A percentile compares a stretch with the other conserved stretches of the same genome.
These are phyloP conservation scores for Adansonia rubrostipa DNA, from an alignment of 441 rosid genomes.

Conservation along the genomic window DNA sequence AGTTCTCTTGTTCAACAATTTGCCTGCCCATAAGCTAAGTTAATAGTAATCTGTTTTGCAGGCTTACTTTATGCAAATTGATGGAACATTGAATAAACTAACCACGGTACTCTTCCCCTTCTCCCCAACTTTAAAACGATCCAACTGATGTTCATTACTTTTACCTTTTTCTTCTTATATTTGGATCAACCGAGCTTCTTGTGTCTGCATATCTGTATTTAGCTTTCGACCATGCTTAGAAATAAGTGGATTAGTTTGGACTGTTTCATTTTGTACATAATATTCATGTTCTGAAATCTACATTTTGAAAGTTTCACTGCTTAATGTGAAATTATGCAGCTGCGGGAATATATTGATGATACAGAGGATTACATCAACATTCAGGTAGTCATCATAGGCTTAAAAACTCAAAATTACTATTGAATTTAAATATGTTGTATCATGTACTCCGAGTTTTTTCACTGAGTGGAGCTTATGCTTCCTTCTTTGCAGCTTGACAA, in stretches of 20 bases:
- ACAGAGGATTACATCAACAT: slow-evolving; percentile 98
- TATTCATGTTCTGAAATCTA: not conserved
- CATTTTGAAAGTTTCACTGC: slow-evolving; percentile 14
- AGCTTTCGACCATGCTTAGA: not conserved
- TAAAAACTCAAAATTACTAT: not conserved
- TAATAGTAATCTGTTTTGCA: slow-evolving; percentile 40
- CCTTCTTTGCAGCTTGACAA: slow-evolving; percentile 79
- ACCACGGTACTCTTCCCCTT: slow-evolving; percentile 53
- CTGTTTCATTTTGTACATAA: not conserved
- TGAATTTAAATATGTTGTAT: not conserved
- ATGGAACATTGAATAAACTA: slow-evolving; percentile 85
- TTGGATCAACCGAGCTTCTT: not conserved
- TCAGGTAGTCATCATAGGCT: slow-evolving; percentile 55
- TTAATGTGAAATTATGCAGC: slow-evolving; percentile 51
- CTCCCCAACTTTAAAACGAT: not conserved
- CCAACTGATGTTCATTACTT: not conserved
- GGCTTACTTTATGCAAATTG: slow-evolving; percentile 98
- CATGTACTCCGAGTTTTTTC: not conserved
- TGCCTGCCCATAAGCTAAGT: slow-evolving; percentile 18
- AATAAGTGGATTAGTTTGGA: not conserved
- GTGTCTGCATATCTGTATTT: not conserved
- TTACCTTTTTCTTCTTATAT: not conserved
- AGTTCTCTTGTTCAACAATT: slow-evolving; percentile 10
- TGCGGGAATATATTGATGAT: slow-evolving; percentile 93
- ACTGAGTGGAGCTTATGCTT: not conserved